Evolutionary conservation across 495 filamentous ascomycete genomes (phyloP).

Genomic region (Lasiosphaeria ovina): DNA sequence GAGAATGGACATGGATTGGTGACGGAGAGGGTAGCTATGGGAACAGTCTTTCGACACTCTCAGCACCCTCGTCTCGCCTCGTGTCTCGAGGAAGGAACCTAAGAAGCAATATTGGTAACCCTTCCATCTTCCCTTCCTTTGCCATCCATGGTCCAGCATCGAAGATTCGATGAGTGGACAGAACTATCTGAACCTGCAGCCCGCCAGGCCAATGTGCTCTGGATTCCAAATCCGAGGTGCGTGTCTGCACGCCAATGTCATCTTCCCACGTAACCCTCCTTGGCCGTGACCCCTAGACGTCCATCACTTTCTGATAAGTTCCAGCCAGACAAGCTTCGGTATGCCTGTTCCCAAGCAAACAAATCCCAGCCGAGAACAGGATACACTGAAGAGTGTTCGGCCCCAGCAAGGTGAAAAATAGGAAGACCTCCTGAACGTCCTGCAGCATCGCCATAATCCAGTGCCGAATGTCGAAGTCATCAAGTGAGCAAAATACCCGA

Average conservation of each 20-base stretch:
- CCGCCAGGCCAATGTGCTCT: not conserved
- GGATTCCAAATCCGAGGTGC: not conserved
- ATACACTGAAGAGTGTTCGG: not conserved
- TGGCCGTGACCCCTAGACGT: not conserved
- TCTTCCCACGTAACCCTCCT: not conserved
- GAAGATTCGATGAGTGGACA: not conserved
- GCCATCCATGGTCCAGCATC: not conserved
- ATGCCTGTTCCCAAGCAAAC: conserved; percentile 6
- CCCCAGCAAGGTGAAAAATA: not conserved
- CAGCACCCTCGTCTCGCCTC: not conserved
- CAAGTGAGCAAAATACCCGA: not conserved
- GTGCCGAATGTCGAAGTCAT: not conserved
- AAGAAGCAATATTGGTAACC: not conserved
- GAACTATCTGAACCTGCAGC: not conserved
- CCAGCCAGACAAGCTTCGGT: not conserved
- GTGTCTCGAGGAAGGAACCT: not conserved
- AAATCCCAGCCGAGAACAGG: not conserved
- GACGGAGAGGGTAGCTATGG: not conserved
- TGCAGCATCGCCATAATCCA: not conserved
- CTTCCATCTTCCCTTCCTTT: not conserved
- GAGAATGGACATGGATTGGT: conserved; percentile 5
- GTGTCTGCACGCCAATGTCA: not conserved
- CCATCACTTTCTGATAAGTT: not conserved
- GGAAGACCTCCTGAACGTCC: not conserved
- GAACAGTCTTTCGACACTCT: conserved; percentile 4